These are phyloP conservation scores for Schizosaccharomyces cryophilus DNA, from an alignment of 805 yeast genomes.

Conservation along the genomic window DNA sequence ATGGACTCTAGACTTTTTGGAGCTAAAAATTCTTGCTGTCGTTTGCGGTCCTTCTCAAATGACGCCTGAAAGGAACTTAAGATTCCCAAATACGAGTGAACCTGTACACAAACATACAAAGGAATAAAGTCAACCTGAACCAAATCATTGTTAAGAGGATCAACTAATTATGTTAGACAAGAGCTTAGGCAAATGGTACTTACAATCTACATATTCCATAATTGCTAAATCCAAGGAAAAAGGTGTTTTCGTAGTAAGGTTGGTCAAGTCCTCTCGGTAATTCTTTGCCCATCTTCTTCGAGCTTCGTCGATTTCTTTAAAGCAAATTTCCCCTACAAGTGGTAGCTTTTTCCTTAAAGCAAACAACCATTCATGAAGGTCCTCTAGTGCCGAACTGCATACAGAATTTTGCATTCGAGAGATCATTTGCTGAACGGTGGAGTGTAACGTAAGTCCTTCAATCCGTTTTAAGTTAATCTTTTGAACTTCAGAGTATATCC, in stretches of 20 bases:
- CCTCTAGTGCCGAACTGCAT: not conserved
- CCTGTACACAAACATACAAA: conserved; percentile 58
- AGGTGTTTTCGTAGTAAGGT: not conserved
- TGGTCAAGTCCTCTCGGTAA: not conserved
- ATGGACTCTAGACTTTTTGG: conserved; percentile 29
- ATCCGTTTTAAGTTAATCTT: not conserved
- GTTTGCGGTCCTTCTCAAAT: conserved; percentile 44
- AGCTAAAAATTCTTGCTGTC: conserved; percentile 44
- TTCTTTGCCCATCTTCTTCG: not conserved
- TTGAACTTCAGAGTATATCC: not conserved
- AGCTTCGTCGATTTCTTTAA: not conserved
- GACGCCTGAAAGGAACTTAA: conserved; percentile 33
- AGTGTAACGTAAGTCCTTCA: not conserved
- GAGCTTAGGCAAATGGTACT: not conserved
- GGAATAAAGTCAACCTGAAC: conserved; percentile 38
- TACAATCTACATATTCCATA: not conserved
- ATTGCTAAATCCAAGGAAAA: not conserved
- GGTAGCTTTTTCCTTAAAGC: not conserved
- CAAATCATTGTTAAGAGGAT: conserved; percentile 22
- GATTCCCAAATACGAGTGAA: conserved; percentile 50
- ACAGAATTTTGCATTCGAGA: not conserved
- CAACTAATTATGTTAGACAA: not conserved
- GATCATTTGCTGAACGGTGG: not conserved
- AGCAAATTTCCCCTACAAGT: not conserved
- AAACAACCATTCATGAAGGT: not conserved